Conservation (phyloP, 768 basidiomycete genomes). For the Tricholoma flavovirens region DNA sequence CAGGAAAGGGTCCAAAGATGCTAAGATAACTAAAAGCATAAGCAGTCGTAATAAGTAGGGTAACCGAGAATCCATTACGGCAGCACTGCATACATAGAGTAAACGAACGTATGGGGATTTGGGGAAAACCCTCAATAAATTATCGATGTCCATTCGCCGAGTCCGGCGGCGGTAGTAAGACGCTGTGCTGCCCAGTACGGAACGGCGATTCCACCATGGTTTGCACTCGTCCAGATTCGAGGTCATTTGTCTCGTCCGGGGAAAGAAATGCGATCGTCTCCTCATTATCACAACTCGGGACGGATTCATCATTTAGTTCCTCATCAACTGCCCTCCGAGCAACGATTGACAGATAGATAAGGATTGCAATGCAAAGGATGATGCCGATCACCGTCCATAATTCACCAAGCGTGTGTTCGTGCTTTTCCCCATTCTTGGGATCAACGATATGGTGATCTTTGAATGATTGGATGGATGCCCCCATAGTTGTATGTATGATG, state of each 20-base stretch:
- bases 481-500: constrained; percentile 85
- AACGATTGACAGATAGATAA: constrained; percentile 75
- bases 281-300: constrained; percentile 30
- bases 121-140: not conserved
- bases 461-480: constrained; percentile 82
- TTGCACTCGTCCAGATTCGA: constrained; percentile 29
- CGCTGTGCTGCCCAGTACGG: constrained; percentile 24
- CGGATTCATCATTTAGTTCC: constrained; percentile 39
- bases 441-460: constrained; percentile 49
- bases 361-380: constrained; percentile 63
- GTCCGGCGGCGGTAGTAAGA: constrained; percentile 20
- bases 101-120: not conserved
- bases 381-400: constrained; percentile 69
- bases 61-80: not conserved
- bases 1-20: not conserved
- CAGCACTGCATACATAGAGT: not conserved
- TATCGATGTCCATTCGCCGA: not conserved
- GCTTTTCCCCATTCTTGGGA: constrained; percentile 37
- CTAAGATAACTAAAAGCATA: constrained; percentile 1
- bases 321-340: constrained; percentile 61
- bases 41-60: not conserved
- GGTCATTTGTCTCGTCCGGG: constrained; percentile 25
- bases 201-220: constrained; percentile 48
- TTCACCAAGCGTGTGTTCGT: constrained; percentile 46
- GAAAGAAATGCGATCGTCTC: constrained; percentile 51